A percentile compares a stretch with the other conserved stretches of the same genome.
Evolutionary conservation across 2,329 filamentous ascomycete genomes (phyloP).

Genomic region (Exophiala calicioides): DNA sequence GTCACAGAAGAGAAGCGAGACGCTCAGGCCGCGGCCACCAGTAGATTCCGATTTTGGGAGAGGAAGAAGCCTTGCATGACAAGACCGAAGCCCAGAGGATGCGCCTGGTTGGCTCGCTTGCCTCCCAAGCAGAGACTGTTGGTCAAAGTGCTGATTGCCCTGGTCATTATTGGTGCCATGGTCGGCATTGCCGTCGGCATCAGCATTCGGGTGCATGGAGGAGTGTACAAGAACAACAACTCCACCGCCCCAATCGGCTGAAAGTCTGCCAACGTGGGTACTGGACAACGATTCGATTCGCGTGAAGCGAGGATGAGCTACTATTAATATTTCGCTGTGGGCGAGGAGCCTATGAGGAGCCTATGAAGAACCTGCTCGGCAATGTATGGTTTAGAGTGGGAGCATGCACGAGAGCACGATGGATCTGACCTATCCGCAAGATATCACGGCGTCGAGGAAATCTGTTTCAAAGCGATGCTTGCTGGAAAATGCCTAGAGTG

Average conservation of each 20-base stretch:
- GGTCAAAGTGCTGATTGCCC: constrained; percentile 43
- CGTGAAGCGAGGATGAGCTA: too few species aligned
- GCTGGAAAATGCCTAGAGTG: too few species aligned
- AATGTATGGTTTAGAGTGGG: too few species aligned
- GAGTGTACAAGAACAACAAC: constrained; percentile 44
- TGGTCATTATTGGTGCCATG: constrained; percentile 46
- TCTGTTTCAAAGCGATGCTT: too few species aligned
- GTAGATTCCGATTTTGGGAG: constrained; percentile 24
- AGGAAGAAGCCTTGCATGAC: constrained; percentile 35
- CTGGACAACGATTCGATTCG: too few species aligned
- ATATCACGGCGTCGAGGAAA: too few species aligned
- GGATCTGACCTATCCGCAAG: too few species aligned
- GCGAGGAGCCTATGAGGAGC: too few species aligned
- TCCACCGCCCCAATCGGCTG: constrained; percentile 34
- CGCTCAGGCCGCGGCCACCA: constrained; percentile 13
- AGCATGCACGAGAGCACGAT: too few species aligned
- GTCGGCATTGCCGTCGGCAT: constrained; percentile 49
- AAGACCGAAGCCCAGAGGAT: constrained; percentile 36
- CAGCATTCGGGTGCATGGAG: constrained; percentile 45
- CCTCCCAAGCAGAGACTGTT: constrained; percentile 40
- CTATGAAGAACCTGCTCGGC: too few species aligned
- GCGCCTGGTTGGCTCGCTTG: constrained; percentile 39
- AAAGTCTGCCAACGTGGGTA: too few species aligned
- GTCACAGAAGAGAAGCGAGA: constrained; percentile 29
- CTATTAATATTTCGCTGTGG: too few species aligned